phyloP scores from a whole-genome alignment of 106 monocot genomes.

The Phalaenopsis aphrodite region DNA sequence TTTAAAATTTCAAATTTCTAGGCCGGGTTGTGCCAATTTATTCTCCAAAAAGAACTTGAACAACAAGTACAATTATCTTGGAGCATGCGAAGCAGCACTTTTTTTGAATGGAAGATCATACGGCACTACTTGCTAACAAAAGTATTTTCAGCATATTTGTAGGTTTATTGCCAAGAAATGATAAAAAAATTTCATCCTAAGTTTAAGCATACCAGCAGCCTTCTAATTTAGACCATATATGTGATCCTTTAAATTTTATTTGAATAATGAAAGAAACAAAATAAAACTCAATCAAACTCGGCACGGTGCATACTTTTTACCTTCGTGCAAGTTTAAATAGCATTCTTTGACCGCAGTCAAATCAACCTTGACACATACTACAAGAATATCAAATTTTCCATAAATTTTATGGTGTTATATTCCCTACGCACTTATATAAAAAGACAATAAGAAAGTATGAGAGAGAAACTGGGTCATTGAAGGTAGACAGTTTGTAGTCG shows the following conservation, averaged over 20 bases:
- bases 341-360: neutral
- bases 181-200: neutral
- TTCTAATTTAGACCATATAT: neutral
- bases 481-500: neutral
- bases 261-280: neutral
- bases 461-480: neutral
- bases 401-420: neutral
- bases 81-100: neutral
- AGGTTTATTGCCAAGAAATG: neutral
- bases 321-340: neutral
- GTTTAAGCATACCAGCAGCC: neutral
- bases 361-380: neutral
- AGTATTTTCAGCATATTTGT: neutral
- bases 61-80: neutral
- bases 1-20: neutral
- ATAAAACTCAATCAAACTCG: neutral
- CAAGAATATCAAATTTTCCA: neutral
- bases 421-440: neutral
- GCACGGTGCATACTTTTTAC: neutral
- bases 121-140: neutral
- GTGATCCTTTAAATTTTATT: neutral
- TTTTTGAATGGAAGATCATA: neutral
- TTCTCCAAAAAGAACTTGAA: neutral
- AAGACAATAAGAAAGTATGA: neutral
- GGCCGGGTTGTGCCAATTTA: neutral